A percentile compares a stretch with the other conserved stretches of the same genome.
Conservation (phyloP, 2,329 filamentous ascomycete species). For the Fusarium anguioides region DNA sequence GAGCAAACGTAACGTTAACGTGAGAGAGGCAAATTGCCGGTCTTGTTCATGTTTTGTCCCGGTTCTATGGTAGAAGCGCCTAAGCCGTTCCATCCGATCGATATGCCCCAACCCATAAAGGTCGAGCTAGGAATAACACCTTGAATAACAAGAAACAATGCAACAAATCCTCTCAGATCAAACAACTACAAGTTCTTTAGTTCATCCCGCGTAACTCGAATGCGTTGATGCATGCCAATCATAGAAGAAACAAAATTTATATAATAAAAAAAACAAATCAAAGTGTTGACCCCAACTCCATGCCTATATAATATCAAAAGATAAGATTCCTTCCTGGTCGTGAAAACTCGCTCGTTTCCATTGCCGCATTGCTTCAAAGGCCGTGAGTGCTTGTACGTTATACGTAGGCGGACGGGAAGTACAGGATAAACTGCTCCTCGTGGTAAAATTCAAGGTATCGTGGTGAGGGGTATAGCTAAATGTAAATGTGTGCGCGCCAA, state of each 20-base stretch:
- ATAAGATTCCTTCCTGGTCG: conserved; percentile 29
- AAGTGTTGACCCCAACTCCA: conserved; percentile 36
- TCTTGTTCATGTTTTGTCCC: conserved; percentile 34
- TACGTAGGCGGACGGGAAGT: conserved; percentile 27
- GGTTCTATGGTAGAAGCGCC: conserved; percentile 31
- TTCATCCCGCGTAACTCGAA: conserved; percentile 27
- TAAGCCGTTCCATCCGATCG: conserved; percentile 24
- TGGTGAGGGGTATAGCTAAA: conserved; percentile 4
- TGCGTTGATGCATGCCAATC: conserved; percentile 35
- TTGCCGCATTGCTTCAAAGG: conserved; percentile 37
- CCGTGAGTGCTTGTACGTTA: conserved; percentile 30
- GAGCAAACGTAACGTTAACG: conserved; percentile 7
- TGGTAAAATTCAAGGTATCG: conserved; percentile 24
- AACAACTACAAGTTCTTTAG: conserved; percentile 18
- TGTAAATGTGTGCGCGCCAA: conserved; percentile 8
- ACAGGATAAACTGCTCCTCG: conserved; percentile 20
- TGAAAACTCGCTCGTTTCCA: conserved; percentile 13
- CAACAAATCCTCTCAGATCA: conserved; percentile 29
- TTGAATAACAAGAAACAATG: conserved; percentile 28
- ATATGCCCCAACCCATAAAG: conserved; percentile 18
- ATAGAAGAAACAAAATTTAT: no score
- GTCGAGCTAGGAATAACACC: conserved; percentile 3
- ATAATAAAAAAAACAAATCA: conserved; percentile 16
- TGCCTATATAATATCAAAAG: conserved; percentile 37
- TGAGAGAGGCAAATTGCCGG: conserved; percentile 32